Evolutionary conservation across 1,139 yeast genomes (phyloP), one percentile per base, ranked within the genome.

Genomic region (Kluyveromyces sp.): DNA sequence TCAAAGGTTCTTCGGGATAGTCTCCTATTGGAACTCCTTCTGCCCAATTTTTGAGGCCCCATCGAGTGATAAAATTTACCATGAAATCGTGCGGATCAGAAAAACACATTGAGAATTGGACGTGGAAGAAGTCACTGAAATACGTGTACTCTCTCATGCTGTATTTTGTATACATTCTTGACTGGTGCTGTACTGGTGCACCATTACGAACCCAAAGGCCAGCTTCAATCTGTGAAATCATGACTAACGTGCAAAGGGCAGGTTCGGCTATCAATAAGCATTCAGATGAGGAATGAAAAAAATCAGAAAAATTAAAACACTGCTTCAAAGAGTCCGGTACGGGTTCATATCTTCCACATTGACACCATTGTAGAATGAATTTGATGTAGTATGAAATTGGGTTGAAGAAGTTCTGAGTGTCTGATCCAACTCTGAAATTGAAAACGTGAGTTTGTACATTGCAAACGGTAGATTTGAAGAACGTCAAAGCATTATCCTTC

Each of bases 181-280:
- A 72, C 57, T 92, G 97, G 29, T 81, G 80, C 41, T 84, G 73
- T 11, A 87, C 79, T 36, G 92, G 82, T 49, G 78, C 74, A 0
- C 89, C 89, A 59, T 92, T 92, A 60, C 97, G 75, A 3, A 92
- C 86, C 97, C 97, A 92, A 49, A 83, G 76, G 0, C 95, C 95
- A 1, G 77, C 73, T 38, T 78, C 77, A 13, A 88, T 78, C 59
- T 92, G 96, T 0, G 89, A 71, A 6, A 82, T 70, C 17, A 85
- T 65, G 0, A 84, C 94, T 28, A 86, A 61, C 0, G 92, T 83
- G 46, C 95, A 71, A 18, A 92, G 64, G 0, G 96, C 83, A 50
- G 83, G 83, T 49, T 87, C 96, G 51, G 53, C 52, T 18, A 53
- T 60, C 47, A 36, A 56, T n/a, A 42, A 45, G 7, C 46, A 48